Evolutionary conservation across 768 basidiomycete genomes (phyloP).

Genomic region (Russula brevipes): DNA sequence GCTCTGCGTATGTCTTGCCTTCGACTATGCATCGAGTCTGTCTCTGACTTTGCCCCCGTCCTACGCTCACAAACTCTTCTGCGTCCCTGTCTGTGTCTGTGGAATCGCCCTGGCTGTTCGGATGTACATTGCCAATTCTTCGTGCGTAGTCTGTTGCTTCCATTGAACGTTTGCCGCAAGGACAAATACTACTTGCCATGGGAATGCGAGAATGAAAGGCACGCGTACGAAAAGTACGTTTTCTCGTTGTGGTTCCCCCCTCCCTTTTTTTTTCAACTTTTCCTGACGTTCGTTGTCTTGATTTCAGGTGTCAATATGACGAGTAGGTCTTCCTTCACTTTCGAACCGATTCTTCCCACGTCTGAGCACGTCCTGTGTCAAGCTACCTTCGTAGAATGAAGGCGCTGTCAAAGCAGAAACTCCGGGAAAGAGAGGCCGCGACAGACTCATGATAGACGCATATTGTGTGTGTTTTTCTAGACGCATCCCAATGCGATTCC

Average conservation of each 20-base stretch:
- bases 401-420: conserved; percentile 68
- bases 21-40: neutral
- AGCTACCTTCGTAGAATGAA: conserved; percentile 90
- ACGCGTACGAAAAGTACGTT: conserved; percentile 78
- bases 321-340: conserved; percentile 48
- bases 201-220: conserved; percentile 88
- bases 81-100: neutral
- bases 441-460: conserved; percentile 27
- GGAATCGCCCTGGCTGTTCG: neutral
- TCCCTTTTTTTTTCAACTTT: too few relatives aligned
- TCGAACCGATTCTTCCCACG: neutral
- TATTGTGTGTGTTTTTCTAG: neutral
- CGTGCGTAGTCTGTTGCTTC: conserved; percentile 65
- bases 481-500: conserved; percentile 1
- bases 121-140: neutral
- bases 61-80: neutral
- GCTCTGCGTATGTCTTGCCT: conserved; percentile 69
- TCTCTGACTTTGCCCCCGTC: neutral
- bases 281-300: neutral
- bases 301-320: conserved; percentile 82
- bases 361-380: conserved; percentile 11
- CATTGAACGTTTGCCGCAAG: conserved; percentile 81
- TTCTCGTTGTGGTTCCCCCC: neutral
- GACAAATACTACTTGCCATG: conserved; percentile 78
- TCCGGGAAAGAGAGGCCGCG: conserved; percentile 38